Conservation (phyloP, 1,284 basidiomycete species). For the Cystobasidium slooffiae region DNA sequence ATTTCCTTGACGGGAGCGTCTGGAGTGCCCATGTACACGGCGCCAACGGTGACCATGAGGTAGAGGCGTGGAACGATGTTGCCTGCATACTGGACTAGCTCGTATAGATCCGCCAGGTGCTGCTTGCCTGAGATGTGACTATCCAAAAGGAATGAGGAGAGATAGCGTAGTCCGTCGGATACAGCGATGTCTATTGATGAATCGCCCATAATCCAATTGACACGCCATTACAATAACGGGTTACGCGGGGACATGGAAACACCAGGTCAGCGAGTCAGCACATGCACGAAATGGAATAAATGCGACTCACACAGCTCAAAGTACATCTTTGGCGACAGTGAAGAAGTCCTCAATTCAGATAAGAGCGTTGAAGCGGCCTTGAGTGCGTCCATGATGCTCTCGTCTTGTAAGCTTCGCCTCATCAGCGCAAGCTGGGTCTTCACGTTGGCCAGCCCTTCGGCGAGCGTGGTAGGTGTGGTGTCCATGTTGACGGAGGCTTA, state of each 20-base stretch:
- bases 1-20: conserved; percentile 95
- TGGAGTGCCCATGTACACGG: conserved; percentile 94
- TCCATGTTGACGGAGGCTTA: conserved; percentile 22
- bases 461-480: conserved; percentile 18
- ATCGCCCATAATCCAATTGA: background rate
- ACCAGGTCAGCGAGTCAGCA: conserved; percentile 44
- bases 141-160: conserved; percentile 81
- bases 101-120: conserved; percentile 93
- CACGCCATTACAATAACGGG: background rate
- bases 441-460: conserved; percentile 56
- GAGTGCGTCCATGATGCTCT: conserved; percentile 95
- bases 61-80: conserved; percentile 76
- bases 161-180: conserved; percentile 87
- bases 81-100: conserved; percentile 94
- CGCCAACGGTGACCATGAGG: conserved; percentile 97
- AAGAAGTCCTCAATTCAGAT: conserved; percentile 87
- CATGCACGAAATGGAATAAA: conserved; percentile 3
- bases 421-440: conserved; percentile 93
- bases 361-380: conserved; percentile 95
- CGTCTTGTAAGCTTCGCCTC: conserved; percentile 85
- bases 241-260: conserved; percentile 3
- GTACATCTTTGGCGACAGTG: conserved; percentile 88
- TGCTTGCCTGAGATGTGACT: conserved; percentile 85
- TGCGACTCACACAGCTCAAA: conserved; percentile 84
- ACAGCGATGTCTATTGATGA: conserved; percentile 83